Percentiles rank a stretch among this genome's conserved stretches.
Conservation (phyloP, 2,329 filamentous ascomycete genomes). For the Didymella sp. region DNA sequence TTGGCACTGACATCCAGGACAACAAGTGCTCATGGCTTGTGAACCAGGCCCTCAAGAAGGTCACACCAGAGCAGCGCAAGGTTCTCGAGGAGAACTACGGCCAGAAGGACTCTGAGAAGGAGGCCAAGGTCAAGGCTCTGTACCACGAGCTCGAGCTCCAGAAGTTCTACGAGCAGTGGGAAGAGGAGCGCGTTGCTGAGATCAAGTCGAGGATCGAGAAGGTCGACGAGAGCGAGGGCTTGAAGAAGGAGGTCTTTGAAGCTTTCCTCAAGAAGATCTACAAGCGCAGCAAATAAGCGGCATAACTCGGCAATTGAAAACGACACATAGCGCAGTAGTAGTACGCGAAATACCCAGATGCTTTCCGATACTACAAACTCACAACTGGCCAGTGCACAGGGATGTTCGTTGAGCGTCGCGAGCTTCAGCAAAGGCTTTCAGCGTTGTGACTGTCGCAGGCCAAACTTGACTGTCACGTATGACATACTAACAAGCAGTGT, state of each 20-base stretch:
- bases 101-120: constrained; percentile 82
- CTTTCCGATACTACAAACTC: not conserved
- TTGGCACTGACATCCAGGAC: constrained; percentile 97
- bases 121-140: constrained; percentile 86
- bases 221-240: constrained; percentile 83
- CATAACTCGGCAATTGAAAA: not conserved
- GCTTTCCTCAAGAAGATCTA: constrained; percentile 95
- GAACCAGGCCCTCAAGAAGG: constrained; percentile 87
- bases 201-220: constrained; percentile 76
- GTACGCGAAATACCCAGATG: constrained; percentile 8
- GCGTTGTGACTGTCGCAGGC: not conserved
- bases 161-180: constrained; percentile 83
- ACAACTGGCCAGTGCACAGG: no score
- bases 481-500: not conserved
- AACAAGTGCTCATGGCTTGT: constrained; percentile 99
- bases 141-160: constrained; percentile 87
- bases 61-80: constrained; percentile 83
- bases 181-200: constrained; percentile 84
- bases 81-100: constrained; percentile 93
- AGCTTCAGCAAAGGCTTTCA: not conserved
- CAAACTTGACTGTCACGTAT: not conserved
- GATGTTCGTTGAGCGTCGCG: not conserved
- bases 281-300: constrained; percentile 86
- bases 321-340: not conserved
- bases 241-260: constrained; percentile 91